Conservation (phyloP, 495 filamentous ascomycete species). For the Neurospora sp. region DNA sequence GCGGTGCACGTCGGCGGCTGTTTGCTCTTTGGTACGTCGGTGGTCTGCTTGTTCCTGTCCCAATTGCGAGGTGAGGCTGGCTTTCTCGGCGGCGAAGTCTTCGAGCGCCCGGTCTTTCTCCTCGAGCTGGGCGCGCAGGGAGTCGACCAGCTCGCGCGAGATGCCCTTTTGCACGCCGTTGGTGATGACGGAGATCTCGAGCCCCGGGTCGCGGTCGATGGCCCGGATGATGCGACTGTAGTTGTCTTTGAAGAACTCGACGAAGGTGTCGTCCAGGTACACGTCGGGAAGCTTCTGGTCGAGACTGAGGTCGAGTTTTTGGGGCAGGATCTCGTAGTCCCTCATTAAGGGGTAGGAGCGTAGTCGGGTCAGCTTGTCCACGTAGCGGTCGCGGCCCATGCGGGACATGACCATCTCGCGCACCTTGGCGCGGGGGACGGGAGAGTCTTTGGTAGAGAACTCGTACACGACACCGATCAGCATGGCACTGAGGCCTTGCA, state of each 20-base stretch:
- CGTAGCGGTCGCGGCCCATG: constrained; percentile 79
- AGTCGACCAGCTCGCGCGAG: constrained; percentile 75
- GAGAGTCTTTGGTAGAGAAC: constrained; percentile 95
- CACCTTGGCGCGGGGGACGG: constrained; percentile 71
- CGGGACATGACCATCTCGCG: constrained; percentile 70
- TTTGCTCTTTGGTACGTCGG: constrained; percentile 59
- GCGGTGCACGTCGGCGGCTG: constrained; percentile 48
- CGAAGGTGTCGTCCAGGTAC: constrained; percentile 75
- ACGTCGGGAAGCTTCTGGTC: constrained; percentile 65
- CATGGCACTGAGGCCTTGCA: constrained; percentile 74
- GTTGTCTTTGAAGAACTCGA: constrained; percentile 93
- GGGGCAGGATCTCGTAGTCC: constrained; percentile 82
- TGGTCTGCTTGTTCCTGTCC: constrained; percentile 71
- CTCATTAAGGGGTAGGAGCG: constrained; percentile 74
- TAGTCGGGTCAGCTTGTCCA: constrained; percentile 71
- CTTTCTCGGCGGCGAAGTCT: constrained; percentile 53
- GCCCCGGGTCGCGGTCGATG: constrained; percentile 82
- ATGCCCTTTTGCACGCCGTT: constrained; percentile 77
- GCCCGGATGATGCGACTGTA: constrained; percentile 77
- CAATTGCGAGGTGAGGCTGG: constrained; percentile 59
- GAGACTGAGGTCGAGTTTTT: constrained; percentile 47
- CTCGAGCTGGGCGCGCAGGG: constrained; percentile 64
- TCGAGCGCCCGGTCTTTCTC: constrained; percentile 60
- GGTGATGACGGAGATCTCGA: constrained; percentile 69
- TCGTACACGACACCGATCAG: constrained; percentile 88